Evolutionary conservation across 192 early-diverging fungal genomes (phyloP).

Genomic region (Coemansia sp.): DNA sequence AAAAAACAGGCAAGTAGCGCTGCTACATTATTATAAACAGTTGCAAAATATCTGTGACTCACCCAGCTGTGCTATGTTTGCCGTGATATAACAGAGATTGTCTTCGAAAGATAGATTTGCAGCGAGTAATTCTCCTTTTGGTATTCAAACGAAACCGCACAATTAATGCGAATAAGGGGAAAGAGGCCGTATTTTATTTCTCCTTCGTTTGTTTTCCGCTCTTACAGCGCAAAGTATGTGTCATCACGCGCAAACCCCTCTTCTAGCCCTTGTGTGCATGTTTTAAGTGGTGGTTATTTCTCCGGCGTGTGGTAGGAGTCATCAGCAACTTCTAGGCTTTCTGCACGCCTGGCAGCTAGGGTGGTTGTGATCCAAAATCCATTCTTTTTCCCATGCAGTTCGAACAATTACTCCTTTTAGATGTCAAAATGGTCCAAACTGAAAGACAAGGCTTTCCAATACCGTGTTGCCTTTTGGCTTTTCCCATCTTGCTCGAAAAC

Average conservation of each 20-base stretch:
- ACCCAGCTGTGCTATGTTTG: not conserved
- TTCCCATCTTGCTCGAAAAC: not conserved
- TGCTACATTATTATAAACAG: not conserved
- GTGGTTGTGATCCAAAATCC: not conserved
- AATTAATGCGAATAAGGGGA: not conserved
- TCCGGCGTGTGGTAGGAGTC: not conserved
- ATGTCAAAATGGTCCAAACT: not conserved
- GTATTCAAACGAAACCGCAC: not conserved
- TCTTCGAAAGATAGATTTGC: not conserved
- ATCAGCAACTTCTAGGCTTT: not conserved
- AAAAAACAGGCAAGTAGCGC: not conserved
- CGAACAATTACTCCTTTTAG: slow-evolving; percentile 1
- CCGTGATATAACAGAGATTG: not conserved
- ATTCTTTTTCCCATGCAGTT: not conserved
- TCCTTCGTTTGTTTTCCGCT: not conserved
- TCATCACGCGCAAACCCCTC: not conserved
- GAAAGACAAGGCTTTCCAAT: not conserved
- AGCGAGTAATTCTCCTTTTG: not conserved
- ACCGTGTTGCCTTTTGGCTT: not conserved
- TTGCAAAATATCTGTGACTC: slow-evolving; percentile 4
- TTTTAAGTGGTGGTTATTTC: too few relatives aligned
- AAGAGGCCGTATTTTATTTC: not conserved
- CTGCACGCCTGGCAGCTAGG: not conserved
- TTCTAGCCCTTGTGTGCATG: not conserved
- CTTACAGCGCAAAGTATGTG: not conserved